Evolutionary conservation across 164 flowering plant genomes (phyloP), one percentile per base, ranked within the genome.

Genomic region (Vitis labrusca): DNA sequence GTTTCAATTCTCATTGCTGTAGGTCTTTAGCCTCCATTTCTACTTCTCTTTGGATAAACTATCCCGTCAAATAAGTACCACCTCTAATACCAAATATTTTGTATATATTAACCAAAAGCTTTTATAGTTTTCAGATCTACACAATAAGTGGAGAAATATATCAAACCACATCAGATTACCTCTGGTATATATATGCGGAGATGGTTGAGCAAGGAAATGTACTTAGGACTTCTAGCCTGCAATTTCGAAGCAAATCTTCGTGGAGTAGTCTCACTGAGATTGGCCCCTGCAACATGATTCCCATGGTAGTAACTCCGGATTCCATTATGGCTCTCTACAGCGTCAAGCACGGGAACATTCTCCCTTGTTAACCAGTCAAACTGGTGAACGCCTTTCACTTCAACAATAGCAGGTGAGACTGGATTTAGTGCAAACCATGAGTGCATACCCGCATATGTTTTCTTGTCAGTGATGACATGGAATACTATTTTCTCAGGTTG

Each of bases 381-480:
- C 76, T 96, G 99, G 79, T 96, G 98, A 77, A 91, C 81, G 49
- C 98, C 94, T 83, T 84, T 96, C 66, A 96, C 98, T 80, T 96
- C 99, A 72, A 96, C 78, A 67, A 91, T 89, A 52, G 97, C 92
- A 56, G 98, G 97, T 61, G 85, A 78, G 59, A 84, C 75, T n/a
- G 99, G 85, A 71, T 96, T 90, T 19, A 96, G 71, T 30, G 99
- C 98, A 82, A 96, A 96, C 99, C 99, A 96, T 23, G 99, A 90
- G 74, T 95, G 99, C 98, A 93, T 95, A 23, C 93, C 97, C n/a
- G 98, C 93, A 79, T 93, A 95, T 12, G 99, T 96, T 83, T 96
- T 96, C 88, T 93, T 93, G 78, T 96, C 99, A 29, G 99, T 96
- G 67, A 96, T 93, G 66, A 96, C 85, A 85, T 96, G 99, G 67